Conservation (phyloP, 2,329 filamentous ascomycete species). For the Ploettnerulaceae sp. region DNA sequence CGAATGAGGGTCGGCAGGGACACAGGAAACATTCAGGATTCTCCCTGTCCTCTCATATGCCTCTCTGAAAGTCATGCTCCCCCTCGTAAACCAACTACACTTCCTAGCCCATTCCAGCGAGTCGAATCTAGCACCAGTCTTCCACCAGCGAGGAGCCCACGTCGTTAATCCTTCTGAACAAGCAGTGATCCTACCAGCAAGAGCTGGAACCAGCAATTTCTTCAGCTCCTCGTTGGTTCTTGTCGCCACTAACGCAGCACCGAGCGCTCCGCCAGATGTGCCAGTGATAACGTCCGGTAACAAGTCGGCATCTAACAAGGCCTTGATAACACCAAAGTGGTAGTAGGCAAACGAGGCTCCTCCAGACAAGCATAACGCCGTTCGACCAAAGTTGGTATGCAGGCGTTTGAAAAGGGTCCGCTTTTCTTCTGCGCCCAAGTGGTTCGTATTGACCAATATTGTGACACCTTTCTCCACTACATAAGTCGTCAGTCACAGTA, state of each 20-base stretch:
- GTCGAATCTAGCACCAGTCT: constrained; percentile 90
- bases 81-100: constrained; percentile 84
- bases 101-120: constrained; percentile 83
- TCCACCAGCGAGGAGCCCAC: constrained; percentile 85
- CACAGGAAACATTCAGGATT: constrained; percentile 92
- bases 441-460: constrained; percentile 62
- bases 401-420: constrained; percentile 79
- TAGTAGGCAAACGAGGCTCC: constrained; percentile 96
- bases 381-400: constrained; percentile 85
- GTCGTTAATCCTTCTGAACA: constrained; percentile 72
- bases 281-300: constrained; percentile 94
- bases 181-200: constrained; percentile 80
- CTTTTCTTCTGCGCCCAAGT: constrained; percentile 69
- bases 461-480: constrained; percentile 60
- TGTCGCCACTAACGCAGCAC: constrained; percentile 82
- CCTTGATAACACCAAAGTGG: constrained; percentile 89
- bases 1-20: constrained; percentile 92
- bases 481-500: constrained; percentile 9
- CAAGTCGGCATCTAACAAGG: constrained; percentile 77
- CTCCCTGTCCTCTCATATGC: constrained; percentile 91
- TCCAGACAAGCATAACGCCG: constrained; percentile 86
- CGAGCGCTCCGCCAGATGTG: constrained; percentile 87
- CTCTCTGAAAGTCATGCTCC: constrained; percentile 90
- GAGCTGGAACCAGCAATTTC: constrained; percentile 74
- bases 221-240: constrained; percentile 89